phyloP scores from a whole-genome alignment of 306 rosid genomes.

The Glycyrrhiza uralensis region DNA sequence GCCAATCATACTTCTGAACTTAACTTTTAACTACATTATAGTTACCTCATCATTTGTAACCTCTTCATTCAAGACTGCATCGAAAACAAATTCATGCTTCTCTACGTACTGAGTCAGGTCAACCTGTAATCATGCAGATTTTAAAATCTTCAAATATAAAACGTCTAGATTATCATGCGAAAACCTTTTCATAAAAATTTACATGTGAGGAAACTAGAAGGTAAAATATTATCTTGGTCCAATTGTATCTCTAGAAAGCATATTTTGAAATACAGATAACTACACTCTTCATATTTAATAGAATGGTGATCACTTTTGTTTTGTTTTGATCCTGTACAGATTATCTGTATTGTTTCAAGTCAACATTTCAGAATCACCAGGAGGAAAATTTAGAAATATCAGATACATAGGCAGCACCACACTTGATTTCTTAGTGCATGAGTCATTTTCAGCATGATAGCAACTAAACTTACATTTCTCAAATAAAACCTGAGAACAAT shows the following conservation, averaged over 20 bases:
- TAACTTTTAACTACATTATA: constrained; percentile 18
- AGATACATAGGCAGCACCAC: not conserved
- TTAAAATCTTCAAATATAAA: constrained; percentile 22
- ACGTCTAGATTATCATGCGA: constrained; percentile 1
- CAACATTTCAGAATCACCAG: constrained; percentile 4
- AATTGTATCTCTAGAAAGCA: not conserved
- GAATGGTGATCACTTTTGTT: not conserved
- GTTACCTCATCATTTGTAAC: constrained; percentile 93
- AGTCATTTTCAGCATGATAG: not conserved
- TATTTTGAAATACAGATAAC: not conserved
- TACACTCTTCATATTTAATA: not conserved
- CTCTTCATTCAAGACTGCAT: constrained; percentile 96
- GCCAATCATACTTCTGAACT: not conserved
- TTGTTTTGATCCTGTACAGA: not conserved
- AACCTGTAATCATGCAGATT: constrained; percentile 58
- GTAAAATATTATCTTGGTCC: not conserved
- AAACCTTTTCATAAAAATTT: not conserved
- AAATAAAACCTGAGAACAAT: not conserved
- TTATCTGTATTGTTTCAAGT: constrained; percentile 8
- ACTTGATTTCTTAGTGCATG: not conserved
- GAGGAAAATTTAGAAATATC: not conserved
- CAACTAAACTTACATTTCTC: not conserved
- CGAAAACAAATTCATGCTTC: constrained; percentile 95
- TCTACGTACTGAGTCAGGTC: constrained; percentile 93
- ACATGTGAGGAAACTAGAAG: not conserved